A percentile compares a stretch with the other conserved stretches of the same genome.
Evolutionary conservation across 2,329 filamentous ascomycete genomes (phyloP).

Genomic region (Neonectria coccinea): DNA sequence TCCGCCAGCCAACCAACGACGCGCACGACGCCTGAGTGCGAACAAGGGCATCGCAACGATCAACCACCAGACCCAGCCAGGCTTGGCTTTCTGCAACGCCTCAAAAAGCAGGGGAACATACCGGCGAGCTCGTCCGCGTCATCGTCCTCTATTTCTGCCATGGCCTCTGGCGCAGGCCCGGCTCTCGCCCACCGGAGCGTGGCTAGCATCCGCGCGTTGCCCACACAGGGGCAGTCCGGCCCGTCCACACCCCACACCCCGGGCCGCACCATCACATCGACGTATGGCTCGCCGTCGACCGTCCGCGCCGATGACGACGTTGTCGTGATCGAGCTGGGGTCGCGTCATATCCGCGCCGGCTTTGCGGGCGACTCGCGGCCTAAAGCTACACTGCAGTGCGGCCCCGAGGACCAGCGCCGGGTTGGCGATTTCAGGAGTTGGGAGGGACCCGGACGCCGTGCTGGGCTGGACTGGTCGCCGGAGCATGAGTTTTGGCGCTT

Average conservation of each 20-base stretch:
- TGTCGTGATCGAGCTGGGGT: constrained; percentile 84
- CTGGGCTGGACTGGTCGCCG: constrained; percentile 68
- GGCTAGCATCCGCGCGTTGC: constrained; percentile 65
- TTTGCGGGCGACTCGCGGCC: constrained; percentile 87
- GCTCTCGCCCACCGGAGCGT: constrained; percentile 69
- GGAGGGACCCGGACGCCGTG: constrained; percentile 62
- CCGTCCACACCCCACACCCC: constrained; percentile 71
- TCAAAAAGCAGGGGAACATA: constrained; percentile 4
- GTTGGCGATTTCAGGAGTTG: constrained; percentile 85
- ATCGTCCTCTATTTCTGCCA: constrained; percentile 38
- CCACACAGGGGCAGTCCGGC: constrained; percentile 49
- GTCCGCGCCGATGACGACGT: constrained; percentile 84
- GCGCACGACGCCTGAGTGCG: constrained; percentile 32
- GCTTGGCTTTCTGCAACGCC: constrained; percentile 14
- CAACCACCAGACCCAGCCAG: constrained; percentile 28
- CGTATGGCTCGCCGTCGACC: constrained; percentile 70
- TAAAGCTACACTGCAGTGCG: constrained; percentile 77
- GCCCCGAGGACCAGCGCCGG: constrained; percentile 80
- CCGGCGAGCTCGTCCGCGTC: constrained; percentile 6
- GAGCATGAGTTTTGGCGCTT: constrained; percentile 82
- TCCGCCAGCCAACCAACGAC: constrained; percentile 39
- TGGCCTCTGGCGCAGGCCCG: constrained; percentile 59
- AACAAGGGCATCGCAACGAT: constrained; percentile 30
- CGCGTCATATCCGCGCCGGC: constrained; percentile 81
- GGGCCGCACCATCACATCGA: constrained; percentile 63